A percentile compares a stretch with the other conserved stretches of the same genome.
phyloP scores from a whole-genome alignment of 495 filamentous ascomycete species.

The Neurospora hispaniola region DNA sequence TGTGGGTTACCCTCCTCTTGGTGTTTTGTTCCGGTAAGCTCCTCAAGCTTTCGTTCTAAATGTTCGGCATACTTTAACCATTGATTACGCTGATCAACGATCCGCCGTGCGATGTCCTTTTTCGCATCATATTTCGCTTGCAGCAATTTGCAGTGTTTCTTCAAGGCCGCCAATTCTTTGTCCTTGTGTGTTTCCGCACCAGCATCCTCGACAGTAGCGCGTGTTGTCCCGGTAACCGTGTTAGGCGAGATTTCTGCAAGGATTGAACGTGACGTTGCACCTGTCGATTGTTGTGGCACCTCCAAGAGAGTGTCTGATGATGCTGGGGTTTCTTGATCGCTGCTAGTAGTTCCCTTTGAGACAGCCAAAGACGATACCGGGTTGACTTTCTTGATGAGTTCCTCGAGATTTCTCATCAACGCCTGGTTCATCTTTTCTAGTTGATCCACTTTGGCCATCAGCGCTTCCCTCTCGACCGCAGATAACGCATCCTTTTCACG shows the following conservation, averaged over 20 bases:
- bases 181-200: constrained; percentile 2
- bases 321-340: not conserved
- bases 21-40: not conserved
- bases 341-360: not conserved
- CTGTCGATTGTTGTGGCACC: not conserved
- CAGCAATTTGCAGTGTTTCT: constrained; percentile 15
- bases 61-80: constrained; percentile 23
- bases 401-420: constrained; percentile 24
- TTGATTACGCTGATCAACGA: constrained; percentile 7
- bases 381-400: constrained; percentile 12
- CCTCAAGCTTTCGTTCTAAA: constrained; percentile 4
- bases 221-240: constrained; percentile 3
- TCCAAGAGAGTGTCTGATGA: not conserved
- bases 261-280: not conserved
- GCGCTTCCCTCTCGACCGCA: constrained; percentile 18
- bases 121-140: constrained; percentile 13
- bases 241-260: constrained; percentile 15
- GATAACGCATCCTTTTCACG: constrained; percentile 10
- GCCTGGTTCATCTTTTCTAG: constrained; percentile 26
- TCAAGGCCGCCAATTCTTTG: constrained; percentile 20
- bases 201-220: not conserved
- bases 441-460: constrained; percentile 16
- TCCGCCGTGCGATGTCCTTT: not conserved
- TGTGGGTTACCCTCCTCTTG: not conserved
- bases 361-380: not conserved